Evolutionary conservation across 306 rosid species (phyloP), one percentile per base, ranked within the genome.

Genomic region (Amphicarpaea edgeworthii): DNA sequence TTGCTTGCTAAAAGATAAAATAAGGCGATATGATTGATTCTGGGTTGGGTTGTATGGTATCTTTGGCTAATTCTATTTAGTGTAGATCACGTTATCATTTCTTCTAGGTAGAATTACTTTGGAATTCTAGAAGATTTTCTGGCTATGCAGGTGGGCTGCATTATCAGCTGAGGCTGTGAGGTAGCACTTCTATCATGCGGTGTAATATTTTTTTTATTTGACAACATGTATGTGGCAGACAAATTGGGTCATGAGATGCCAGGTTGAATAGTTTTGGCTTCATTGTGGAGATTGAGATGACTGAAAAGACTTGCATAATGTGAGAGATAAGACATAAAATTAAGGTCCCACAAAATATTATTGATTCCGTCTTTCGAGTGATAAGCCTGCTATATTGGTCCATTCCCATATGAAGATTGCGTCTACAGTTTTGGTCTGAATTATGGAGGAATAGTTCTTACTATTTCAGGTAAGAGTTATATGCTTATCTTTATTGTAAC

Each of bases 181-280:
- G 32, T 70, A 37, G 68, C 54, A 76, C 46, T 77, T 77, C 65
- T 41, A 50, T 70, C 51, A 47, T n/a, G 40, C 64, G 68, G 57
- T 70, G 32, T 28, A 2, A 28, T 65, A 55, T 59, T 60, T 73
- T 63, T 68, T 70, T 64, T 38, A 68, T 41, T 38, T 77, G 71
- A 70, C 58, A 82, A 55, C 54, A 62, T 65, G 76, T 66, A 82
- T 66, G 77, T 70, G 88, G 83, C 86, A 76, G 88, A 80, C 77
- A 68, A 70, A 68, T 62, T 80, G 81, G 84, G 84, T 66, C 83
- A 68, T 64, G 76, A 81, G 81, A 72, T 79, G 77, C 41, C 46
- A 71, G 79, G 80, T 34, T 73, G 86, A 74, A 73, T 60, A 78
- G 77, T 83, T 68, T 49, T 82, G 55, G 68, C 61, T 68, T 65